Conservation (phyloP, 164 flowering plant species). For the Vitis cinerea region DNA sequence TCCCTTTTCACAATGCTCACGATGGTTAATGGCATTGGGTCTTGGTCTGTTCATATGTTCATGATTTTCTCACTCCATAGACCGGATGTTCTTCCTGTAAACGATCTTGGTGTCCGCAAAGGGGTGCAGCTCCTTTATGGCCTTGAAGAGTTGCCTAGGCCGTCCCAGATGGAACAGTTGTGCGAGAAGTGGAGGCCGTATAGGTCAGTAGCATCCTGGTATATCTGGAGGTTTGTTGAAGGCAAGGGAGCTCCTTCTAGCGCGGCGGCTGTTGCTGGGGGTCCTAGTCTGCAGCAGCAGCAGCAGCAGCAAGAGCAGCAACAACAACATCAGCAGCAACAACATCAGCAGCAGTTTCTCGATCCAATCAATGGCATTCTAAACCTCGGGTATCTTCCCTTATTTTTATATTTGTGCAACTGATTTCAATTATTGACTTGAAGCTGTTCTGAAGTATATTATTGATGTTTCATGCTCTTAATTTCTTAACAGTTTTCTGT, state of each 20-base stretch:
- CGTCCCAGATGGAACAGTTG: conserved; percentile 91
- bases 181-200: conserved; percentile 97
- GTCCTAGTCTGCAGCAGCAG: conserved; percentile 34
- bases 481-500: too few relatives aligned
- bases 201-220: conserved; percentile 89
- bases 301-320: conserved; percentile 32
- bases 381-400: conserved; percentile 55
- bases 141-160: conserved; percentile 78
- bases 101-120: conserved; percentile 81
- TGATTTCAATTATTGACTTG: too few relatives aligned
- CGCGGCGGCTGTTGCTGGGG: conserved; percentile 31
- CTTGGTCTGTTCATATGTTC: conserved; percentile 99
- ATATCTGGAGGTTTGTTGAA: conserved; percentile 85
- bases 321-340: conserved; percentile 32
- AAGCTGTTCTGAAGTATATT: too few relatives aligned
- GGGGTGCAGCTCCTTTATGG: conserved; percentile 77
- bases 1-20: conserved; percentile 91
- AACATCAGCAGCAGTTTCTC: conserved; percentile 43
- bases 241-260: conserved; percentile 52
- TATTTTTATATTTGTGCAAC: background rate
- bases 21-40: conserved; percentile 96
- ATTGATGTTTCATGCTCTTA: too few relatives aligned
- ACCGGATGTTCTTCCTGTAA: conserved; percentile 90
- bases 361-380: conserved; percentile 67
- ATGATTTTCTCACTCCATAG: conserved; percentile 93